Conservation (phyloP, 2,329 filamentous ascomycete genomes). For the Venturia nashicola region DNA sequence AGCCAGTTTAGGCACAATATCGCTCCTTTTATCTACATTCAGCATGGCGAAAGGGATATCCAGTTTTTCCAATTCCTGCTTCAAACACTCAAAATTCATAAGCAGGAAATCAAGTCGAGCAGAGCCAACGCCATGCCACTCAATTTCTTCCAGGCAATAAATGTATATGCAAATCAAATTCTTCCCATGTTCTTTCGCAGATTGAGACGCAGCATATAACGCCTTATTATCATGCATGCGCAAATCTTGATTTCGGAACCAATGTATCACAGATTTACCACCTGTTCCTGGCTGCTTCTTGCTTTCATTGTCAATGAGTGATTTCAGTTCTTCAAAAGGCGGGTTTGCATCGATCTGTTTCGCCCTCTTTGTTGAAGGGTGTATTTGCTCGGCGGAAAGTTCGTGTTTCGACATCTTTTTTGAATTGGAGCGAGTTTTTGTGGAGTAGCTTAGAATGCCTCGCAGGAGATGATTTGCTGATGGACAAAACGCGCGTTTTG, state of each 20-base stretch:
- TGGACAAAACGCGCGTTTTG: not conserved
- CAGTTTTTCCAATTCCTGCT: conserved; percentile 31
- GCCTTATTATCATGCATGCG: conserved; percentile 38
- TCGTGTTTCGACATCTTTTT: conserved; percentile 18
- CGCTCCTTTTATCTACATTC: conserved; percentile 28
- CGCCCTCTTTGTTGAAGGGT: conserved; percentile 36
- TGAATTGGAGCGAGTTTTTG: not conserved
- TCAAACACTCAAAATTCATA: conserved; percentile 30
- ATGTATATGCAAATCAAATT: conserved; percentile 35
- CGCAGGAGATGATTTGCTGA: not conserved
- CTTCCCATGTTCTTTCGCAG: conserved; percentile 31
- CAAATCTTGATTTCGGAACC: conserved; percentile 39
- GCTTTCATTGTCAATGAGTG: conserved; percentile 27
- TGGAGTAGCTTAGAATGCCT: not conserved
- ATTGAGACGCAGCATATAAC: conserved; percentile 32
- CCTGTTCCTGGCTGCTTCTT: conserved; percentile 23
- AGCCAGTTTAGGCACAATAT: conserved; percentile 29
- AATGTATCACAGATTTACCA: conserved; percentile 28
- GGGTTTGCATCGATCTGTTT: conserved; percentile 35
- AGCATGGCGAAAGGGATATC: conserved; percentile 37
- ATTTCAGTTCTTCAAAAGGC: conserved; percentile 30
- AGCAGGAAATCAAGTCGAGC: conserved; percentile 37
- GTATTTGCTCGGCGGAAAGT: conserved; percentile 19
- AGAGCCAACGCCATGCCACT: conserved; percentile 38
- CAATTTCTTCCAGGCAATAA: conserved; percentile 33